These are phyloP conservation scores for Magnolia kwangsiensis DNA, from an alignment of 164 flowering plant genomes.

Conservation along the genomic window DNA sequence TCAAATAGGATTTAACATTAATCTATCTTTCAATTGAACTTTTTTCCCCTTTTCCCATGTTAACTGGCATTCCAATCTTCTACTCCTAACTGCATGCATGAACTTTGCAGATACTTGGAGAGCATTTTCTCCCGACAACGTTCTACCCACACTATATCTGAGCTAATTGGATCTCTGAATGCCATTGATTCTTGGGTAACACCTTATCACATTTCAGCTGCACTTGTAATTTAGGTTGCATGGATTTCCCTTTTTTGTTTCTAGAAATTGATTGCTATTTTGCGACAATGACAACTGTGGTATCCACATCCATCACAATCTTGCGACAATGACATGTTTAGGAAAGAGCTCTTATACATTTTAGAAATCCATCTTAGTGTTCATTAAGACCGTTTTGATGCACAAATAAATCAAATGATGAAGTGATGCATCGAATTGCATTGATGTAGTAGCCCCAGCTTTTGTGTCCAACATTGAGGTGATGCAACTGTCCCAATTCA, in stretches of 20 bases:
- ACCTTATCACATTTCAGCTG: not conserved
- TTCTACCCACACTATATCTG: constrained; percentile 41
- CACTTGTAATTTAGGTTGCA: not conserved
- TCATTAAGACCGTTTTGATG: not conserved
- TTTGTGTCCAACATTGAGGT: no score
- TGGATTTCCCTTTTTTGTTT: not conserved
- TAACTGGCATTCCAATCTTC: constrained; percentile 1
- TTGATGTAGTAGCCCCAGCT: no score
- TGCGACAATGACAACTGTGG: not conserved
- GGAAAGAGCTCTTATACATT: not conserved
- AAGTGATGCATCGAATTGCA: no score
- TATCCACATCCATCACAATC: no score
- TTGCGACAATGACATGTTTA: not conserved
- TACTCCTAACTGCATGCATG: not conserved
- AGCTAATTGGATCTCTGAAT: constrained; percentile 50
- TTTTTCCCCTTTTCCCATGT: constrained; percentile 6
- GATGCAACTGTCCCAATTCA: no score
- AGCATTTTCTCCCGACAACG: constrained; percentile 61
- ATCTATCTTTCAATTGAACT: not conserved
- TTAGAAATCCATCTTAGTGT: not conserved
- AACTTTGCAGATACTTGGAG: constrained; percentile 58
- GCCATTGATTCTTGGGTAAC: constrained; percentile 66
- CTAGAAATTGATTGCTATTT: not conserved
- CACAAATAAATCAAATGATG: not conserved
- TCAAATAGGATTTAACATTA: not conserved